A percentile compares a stretch with the other conserved stretches of the same genome.
Evolutionary conservation across 169 alveolate species (phyloP).

Genomic region (Hepatocystis sp.): DNA sequence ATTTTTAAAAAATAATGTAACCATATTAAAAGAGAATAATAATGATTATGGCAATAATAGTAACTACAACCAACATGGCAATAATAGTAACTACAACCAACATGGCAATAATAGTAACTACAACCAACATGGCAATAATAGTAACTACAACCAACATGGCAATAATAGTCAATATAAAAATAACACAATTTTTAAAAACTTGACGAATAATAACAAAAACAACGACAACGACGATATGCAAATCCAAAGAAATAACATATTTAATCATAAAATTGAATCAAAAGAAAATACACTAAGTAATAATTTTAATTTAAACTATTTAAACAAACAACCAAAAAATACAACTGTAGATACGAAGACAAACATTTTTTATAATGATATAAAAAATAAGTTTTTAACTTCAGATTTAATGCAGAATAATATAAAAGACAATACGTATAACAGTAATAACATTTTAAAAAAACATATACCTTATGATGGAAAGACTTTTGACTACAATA

Average conservation of each 20-base stretch:
- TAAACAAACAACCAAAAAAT: neutral
- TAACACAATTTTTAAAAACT: neutral
- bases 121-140: neutral
- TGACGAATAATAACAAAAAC: neutral
- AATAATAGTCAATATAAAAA: neutral
- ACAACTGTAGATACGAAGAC: too few relatives aligned
- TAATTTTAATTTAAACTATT: neutral
- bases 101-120: neutral
- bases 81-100: too few relatives aligned
- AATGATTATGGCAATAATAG: too few relatives aligned
- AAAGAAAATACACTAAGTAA: slow-evolving; percentile 1
- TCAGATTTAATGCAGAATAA: too few relatives aligned
- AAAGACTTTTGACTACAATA: too few relatives aligned
- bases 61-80: too few relatives aligned
- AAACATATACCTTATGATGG: too few relatives aligned
- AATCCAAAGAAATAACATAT: neutral
- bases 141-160: neutral
- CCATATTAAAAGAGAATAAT: slow-evolving; percentile 1
- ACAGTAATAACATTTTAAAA: too few relatives aligned
- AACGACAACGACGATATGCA: neutral
- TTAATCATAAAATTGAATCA: neutral
- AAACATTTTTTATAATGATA: too few relatives aligned
- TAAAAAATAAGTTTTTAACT: too few relatives aligned
- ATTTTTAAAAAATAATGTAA: neutral
- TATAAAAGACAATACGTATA: too few relatives aligned